A percentile compares a stretch with the other conserved stretches of the same genome.
Conservation (phyloP, 164 flowering plant genomes). For the Paratinospora sagittata region DNA sequence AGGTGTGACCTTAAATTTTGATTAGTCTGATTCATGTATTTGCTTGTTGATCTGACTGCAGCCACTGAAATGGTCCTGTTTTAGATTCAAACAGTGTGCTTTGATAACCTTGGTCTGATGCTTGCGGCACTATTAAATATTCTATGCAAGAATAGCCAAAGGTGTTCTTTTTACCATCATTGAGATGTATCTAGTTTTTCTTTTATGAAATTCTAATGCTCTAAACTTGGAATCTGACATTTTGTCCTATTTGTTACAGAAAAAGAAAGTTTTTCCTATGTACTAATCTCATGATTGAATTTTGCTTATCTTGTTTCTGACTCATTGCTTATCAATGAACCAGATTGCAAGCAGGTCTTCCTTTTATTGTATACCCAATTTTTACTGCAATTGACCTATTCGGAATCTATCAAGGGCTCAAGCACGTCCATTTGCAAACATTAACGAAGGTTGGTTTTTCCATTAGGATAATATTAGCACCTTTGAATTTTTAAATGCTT, state of each 20-base stretch:
- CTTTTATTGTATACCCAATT: slow-evolving; percentile 72
- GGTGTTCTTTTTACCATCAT: slow-evolving; percentile 33
- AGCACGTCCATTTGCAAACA: slow-evolving; percentile 87
- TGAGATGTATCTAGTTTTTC: neutral
- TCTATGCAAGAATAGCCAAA: slow-evolving; percentile 52
- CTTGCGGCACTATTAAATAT: slow-evolving; percentile 70
- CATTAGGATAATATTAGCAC: neutral
- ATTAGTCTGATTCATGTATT: neutral
- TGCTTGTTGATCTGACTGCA: neutral
- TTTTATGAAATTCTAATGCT: slow-evolving; percentile 1
- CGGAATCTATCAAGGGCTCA: slow-evolving; percentile 79
- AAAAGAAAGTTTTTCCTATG: neutral
- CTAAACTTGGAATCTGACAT: neutral
- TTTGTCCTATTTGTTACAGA: neutral
- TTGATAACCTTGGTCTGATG: slow-evolving; percentile 83
- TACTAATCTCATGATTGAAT: neutral
- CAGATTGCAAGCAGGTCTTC: slow-evolving; percentile 69
- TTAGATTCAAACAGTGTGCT: slow-evolving; percentile 93
- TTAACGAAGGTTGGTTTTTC: slow-evolving; percentile 65
- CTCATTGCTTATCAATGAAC: slow-evolving; percentile 4
- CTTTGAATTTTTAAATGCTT: neutral
- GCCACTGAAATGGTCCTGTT: slow-evolving; percentile 17
- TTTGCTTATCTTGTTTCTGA: slow-evolving; percentile 4
- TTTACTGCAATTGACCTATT: slow-evolving; percentile 75
- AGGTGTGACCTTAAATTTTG: slow-evolving; percentile 39